Evolutionary conservation across 805 yeast species (phyloP).

Genomic region (Yamadazyma scolyti): DNA sequence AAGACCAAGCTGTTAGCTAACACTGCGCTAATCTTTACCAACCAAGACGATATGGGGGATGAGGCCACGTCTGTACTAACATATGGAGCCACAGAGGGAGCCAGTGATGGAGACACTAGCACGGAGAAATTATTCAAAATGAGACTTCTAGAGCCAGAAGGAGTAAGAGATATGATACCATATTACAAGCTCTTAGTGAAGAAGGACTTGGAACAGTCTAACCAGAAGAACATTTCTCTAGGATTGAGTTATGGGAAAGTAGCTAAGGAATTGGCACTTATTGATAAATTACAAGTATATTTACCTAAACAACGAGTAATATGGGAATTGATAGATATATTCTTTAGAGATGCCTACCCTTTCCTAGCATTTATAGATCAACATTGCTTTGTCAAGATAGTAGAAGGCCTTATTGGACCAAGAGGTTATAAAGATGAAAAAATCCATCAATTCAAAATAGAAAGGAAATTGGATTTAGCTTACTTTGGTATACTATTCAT

Average conservation of each 20-base stretch:
- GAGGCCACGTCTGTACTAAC: slow-evolving; percentile 21
- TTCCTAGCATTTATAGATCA: slow-evolving; percentile 47
- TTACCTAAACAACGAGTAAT: slow-evolving; percentile 37
- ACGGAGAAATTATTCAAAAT: slow-evolving; percentile 25
- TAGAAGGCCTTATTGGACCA: slow-evolving; percentile 32
- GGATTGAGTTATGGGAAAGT: slow-evolving; percentile 32
- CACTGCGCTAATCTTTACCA: slow-evolving; percentile 21
- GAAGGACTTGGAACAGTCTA: slow-evolving; percentile 13
- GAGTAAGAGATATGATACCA: slow-evolving; percentile 29
- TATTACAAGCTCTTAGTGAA: slow-evolving; percentile 18
- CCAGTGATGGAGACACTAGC: no score
- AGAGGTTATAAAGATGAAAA: slow-evolving; percentile 20
- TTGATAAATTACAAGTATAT: slow-evolving; percentile 29
- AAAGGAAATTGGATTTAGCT: slow-evolving; percentile 39
- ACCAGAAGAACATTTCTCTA: slow-evolving; percentile 18
- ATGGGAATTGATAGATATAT: slow-evolving; percentile 40
- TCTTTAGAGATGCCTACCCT: slow-evolving; percentile 42
- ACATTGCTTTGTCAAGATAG: slow-evolving; percentile 23
- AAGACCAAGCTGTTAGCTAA: slow-evolving; percentile 15
- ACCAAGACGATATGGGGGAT: slow-evolving; percentile 16
- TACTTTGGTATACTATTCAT: slow-evolving; percentile 36
- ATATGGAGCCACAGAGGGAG: no score
- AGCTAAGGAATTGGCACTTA: slow-evolving; percentile 24
- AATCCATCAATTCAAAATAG: slow-evolving; percentile 24
- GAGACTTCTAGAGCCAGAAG: slow-evolving; percentile 31